A percentile compares a stretch with the other conserved stretches of the same genome.
These are phyloP conservation scores for Aspergillus intermedius DNA, from an alignment of 2,329 filamentous ascomycete genomes.

Conservation along the genomic window DNA sequence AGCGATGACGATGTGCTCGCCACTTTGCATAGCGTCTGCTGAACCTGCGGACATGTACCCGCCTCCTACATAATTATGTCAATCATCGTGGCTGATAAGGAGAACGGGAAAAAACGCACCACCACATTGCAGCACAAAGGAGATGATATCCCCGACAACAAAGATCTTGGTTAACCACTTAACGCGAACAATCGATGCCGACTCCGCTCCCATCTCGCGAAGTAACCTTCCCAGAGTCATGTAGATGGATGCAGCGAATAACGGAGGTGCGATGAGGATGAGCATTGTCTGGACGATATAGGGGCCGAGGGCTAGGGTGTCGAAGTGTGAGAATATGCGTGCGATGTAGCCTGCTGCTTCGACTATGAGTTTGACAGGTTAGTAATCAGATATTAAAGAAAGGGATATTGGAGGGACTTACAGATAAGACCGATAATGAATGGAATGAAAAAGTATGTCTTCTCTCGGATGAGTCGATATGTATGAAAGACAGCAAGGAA, in stretches of 20 bases:
- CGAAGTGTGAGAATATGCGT: slow-evolving; percentile 19
- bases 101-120: slow-evolving; percentile 9
- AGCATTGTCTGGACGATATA: slow-evolving; percentile 26
- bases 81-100: background rate
- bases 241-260: slow-evolving; percentile 27
- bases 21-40: slow-evolving; percentile 10
- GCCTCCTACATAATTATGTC: slow-evolving; percentile 14
- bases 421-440: slow-evolving; percentile 28
- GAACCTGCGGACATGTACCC: slow-evolving; percentile 22
- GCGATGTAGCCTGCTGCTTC: slow-evolving; percentile 22
- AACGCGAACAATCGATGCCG: slow-evolving; percentile 14
- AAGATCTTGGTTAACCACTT: slow-evolving; percentile 26
- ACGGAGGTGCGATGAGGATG: slow-evolving; percentile 23
- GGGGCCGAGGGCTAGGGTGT: slow-evolving; percentile 16
- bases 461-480: slow-evolving; percentile 8
- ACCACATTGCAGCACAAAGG: slow-evolving; percentile 23
- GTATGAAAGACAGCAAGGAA: slow-evolving; percentile 15
- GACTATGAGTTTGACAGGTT: slow-evolving; percentile 5
- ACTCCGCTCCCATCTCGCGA: slow-evolving; percentile 12
- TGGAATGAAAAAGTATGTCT: slow-evolving; percentile 24
- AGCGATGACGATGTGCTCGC: slow-evolving; percentile 44
- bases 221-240: slow-evolving; percentile 25
- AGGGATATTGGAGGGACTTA: slow-evolving; percentile 10
- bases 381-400: background rate
- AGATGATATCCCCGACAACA: slow-evolving; percentile 23